Evolutionary conservation across 2,329 filamentous ascomycete species (phyloP).

Genomic region (Penicillium sp.): DNA sequence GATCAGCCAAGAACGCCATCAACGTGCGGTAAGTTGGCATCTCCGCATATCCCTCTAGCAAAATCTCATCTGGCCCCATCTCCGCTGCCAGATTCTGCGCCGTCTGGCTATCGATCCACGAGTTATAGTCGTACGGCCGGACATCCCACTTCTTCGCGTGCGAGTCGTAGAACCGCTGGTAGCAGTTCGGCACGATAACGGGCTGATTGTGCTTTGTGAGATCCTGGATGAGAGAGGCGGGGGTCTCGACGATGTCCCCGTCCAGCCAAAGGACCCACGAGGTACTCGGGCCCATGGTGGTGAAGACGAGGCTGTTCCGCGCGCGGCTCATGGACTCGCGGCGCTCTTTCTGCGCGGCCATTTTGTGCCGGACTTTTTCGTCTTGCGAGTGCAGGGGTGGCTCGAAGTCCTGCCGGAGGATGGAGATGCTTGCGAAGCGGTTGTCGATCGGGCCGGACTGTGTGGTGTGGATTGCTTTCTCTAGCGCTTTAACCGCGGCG

Average conservation of each 20-base stretch:
- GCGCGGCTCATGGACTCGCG: conserved; percentile 90
- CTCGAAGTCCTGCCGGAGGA: conserved; percentile 93
- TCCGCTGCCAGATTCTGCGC: conserved; percentile 73
- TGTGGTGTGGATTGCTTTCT: conserved; percentile 81
- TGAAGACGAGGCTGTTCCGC: conserved; percentile 92
- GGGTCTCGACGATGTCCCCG: conserved; percentile 86
- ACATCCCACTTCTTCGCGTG: conserved; percentile 70
- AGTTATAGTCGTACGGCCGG: conserved; percentile 95
- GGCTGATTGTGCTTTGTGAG: conserved; percentile 83
- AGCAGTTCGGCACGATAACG: conserved; percentile 95
- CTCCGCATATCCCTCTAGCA: conserved; percentile 90
- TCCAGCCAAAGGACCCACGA: conserved; percentile 98
- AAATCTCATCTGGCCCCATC: conserved; percentile 89
- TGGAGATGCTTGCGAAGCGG: conserved; percentile 90
- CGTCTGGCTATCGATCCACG: conserved; percentile 86
- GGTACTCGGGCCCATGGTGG: conserved; percentile 84
- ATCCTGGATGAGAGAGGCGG: conserved; percentile 83
- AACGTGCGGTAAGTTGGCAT: conserved; percentile 89
- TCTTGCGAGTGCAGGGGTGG: conserved; percentile 76
- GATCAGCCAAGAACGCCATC: conserved; percentile 78
- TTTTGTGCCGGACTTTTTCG: conserved; percentile 87
- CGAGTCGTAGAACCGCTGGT: conserved; percentile 79
- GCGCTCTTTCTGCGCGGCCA: conserved; percentile 83
- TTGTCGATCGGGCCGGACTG: conserved; percentile 79
- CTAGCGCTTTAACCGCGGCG: conserved; percentile 76